Base-by-base conservation (phyloP, 768 basidiomycete species). In the Mycena olivaceomarginata region DNA sequence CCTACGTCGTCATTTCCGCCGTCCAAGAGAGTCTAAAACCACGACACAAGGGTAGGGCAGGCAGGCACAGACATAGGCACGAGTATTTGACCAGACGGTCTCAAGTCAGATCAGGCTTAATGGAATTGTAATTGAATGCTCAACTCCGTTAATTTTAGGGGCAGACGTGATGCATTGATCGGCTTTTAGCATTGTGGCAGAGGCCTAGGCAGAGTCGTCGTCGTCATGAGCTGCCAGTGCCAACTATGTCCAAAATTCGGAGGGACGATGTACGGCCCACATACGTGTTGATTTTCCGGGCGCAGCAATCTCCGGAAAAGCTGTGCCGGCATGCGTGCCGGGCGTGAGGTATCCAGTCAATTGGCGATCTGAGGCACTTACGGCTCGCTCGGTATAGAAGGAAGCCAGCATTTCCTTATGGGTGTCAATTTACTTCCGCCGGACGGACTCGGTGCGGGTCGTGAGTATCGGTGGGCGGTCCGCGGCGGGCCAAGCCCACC, bases 241-340 rank as follows among this genome's bases (percentile, higher is more conserved):
- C 31, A 31, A 31, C 31, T 70, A 70, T 65, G 31, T 51, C 75
- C 75, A 62, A 18, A 16, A 51, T 31, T 56, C 31, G 31, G 31
- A 31, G 31, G 31, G 31, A 31, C 4, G 31, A 31, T 31, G 3
- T 31, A 31, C 31, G 53, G 9, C 53, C 53, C n/a, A 22, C 53
- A 6, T 53, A 53, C 51, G 62, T 37, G 63, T 37, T 70, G 46
- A 40, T 51, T 53, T 37, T 60, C 45, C 64, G 65, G 65, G 72
- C 51, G 45, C 57, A 40, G 16, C 37, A 40, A 37, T 59, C 12
- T 22, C 69, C 69, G 63, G 20, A 48, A 65, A 25, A 37, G 67
- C 39, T 56, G 62, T 74, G 75, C 75, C 69, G 75, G 45, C 64
- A 76, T 31, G 31, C 31, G 4, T 76, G 68, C 73, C 73, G 72